These are phyloP conservation scores for Auricularia auricula-judae DNA, from an alignment of 768 basidiomycete species.

Conservation along the genomic window DNA sequence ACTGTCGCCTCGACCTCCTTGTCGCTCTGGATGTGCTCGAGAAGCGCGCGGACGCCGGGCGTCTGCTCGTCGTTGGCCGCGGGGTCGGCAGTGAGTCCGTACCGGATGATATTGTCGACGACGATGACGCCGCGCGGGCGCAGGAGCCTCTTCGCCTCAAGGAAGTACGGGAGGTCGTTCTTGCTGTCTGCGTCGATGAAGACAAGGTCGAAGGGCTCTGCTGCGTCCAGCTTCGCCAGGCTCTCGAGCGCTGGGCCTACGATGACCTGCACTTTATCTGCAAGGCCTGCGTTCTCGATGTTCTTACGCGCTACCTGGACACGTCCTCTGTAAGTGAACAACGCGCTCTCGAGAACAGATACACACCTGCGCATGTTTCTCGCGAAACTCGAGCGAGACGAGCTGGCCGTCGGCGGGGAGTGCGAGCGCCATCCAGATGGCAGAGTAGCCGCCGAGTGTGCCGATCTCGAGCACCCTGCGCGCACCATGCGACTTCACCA, in stretches of 20 bases:
- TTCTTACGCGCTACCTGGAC: conserved; percentile 47
- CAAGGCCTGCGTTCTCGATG: conserved; percentile 41
- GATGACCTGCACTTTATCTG: conserved; percentile 35
- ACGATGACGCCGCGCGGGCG: conserved; percentile 52
- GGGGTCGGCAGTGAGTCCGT: conserved; percentile 6
- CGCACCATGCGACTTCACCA: conserved; percentile 13
- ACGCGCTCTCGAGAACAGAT: no score
- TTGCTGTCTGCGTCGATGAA: conserved; percentile 69
- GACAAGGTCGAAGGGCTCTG: conserved; percentile 46
- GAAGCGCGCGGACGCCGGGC: conserved; percentile 5
- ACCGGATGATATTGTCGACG: conserved; percentile 5
- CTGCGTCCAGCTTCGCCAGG: conserved; percentile 35
- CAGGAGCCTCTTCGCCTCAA: conserved; percentile 47
- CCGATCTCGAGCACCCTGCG: conserved; percentile 18
- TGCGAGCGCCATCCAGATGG: conserved; percentile 20
- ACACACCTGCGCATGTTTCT: conserved; percentile 17
- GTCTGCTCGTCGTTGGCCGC: background rate
- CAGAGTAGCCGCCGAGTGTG: conserved; percentile 18
- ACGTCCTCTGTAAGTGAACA: background rate
- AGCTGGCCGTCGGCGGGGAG: conserved; percentile 21
- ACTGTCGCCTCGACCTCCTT: conserved; percentile 10
- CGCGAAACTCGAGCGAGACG: conserved; percentile 21
- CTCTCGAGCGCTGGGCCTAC: conserved; percentile 42
- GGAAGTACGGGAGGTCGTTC: conserved; percentile 43
- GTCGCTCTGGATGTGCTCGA: conserved; percentile 8